Evolutionary conservation across 805 yeast genomes (phyloP), one percentile per base, ranked within the genome.

Genomic region (Crinitomyces ghanaensis): DNA sequence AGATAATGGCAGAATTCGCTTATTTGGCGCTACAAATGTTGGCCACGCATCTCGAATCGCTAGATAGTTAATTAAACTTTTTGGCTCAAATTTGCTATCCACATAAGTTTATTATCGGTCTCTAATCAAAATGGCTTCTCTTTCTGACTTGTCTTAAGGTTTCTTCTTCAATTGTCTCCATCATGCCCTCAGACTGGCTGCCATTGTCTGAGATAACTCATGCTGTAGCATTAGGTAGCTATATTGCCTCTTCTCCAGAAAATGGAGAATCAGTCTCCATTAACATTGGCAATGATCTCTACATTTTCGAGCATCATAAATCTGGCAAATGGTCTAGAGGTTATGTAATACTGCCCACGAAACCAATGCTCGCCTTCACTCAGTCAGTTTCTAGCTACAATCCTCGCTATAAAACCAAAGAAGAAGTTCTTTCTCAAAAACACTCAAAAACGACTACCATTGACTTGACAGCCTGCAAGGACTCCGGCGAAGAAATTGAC

Each of bases 1-100:
- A 50, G 19, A 83, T 84, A 50, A 83, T 83, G 94, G 75, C 72
- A 37, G 57, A 63, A 38, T 84, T 83, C 59, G 94, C 94, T 2
- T 60, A 59, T 31, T 49, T 61, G 19, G 93, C 91, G 0, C 58
- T 82, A 34, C 62, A 66, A 46, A 77, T 73, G 45, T 59, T 81
- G 31, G 55, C 77, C 34, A 63, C 68, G 22, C 67, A 65, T 36
- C 53, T 78, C 35, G 54, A 59, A 35, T n/a, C 24, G 19, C 22
- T 22, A 18, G 21, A 28, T 14, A 27, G 31, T 30, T 20, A 9
- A 31, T 19, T 25, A 24, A 30, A 20, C 29, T 31, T 9, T 14
- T 19, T n/a, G 28, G 26, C 19, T 26, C 30, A 12, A 26, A 9
- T 9, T 9, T 8, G 9, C 13, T 26, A 9, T 13, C 9, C 26